Percentiles rank a stretch among this genome's conserved stretches.
These are phyloP conservation scores for Paramyrothecium sp. DNA, from an alignment of 2,329 filamentous ascomycete genomes.

Conservation along the genomic window DNA sequence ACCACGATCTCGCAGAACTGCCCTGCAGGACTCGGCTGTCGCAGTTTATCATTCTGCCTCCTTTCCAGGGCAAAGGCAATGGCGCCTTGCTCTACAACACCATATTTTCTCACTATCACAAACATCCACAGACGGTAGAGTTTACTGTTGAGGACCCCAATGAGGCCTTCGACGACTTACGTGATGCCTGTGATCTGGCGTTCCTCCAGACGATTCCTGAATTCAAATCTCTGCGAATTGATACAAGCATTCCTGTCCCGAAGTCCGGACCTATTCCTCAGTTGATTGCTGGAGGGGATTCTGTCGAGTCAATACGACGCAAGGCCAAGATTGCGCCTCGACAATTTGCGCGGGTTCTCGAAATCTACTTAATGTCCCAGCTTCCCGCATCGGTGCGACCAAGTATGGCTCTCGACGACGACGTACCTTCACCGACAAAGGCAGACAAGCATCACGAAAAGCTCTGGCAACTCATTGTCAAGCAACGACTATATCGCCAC, in stretches of 20 bases:
- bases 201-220: conserved; percentile 60
- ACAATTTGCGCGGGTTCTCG: conserved; percentile 73
- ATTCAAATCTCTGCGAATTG: conserved; percentile 56
- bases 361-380: conserved; percentile 70
- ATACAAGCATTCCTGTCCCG: conserved; percentile 49
- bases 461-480: conserved; percentile 74
- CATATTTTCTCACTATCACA: conserved; percentile 70
- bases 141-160: conserved; percentile 94
- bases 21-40: conserved; percentile 83
- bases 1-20: conserved; percentile 56
- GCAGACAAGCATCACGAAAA: conserved; percentile 62
- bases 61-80: conserved; percentile 78
- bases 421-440: conserved; percentile 42
- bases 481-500: conserved; percentile 72
- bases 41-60: conserved; percentile 88
- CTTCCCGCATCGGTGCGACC: conserved; percentile 58
- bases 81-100: conserved; percentile 78
- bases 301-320: conserved; percentile 55
- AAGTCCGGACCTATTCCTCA: conserved; percentile 44
- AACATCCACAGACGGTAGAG: conserved; percentile 69
- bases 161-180: conserved; percentile 77
- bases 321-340: conserved; percentile 70
- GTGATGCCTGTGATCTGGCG: conserved; percentile 71
- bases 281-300: conserved; percentile 56
- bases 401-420: conserved; percentile 40